Evolutionary conservation across 2,329 filamentous ascomycete genomes (phyloP), one percentile per base, ranked within the genome.

Genomic region (Colletotrichum acutatum): DNA sequence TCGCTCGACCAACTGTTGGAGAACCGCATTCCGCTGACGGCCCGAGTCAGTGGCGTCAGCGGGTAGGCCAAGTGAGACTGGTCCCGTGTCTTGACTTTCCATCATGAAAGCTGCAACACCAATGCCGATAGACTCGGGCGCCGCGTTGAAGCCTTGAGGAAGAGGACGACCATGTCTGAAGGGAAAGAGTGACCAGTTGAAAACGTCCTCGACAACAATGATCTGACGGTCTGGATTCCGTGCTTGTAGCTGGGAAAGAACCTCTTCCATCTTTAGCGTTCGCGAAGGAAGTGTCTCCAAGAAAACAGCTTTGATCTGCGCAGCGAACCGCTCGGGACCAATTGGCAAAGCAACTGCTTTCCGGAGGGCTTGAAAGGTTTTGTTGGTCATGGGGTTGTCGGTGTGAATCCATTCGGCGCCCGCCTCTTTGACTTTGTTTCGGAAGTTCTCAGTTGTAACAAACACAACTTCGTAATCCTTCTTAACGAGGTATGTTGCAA

Each of bases 401-500:
- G 74, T 66, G 9, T 79, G 74, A n/a, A 72, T 14, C 67, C 80
- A 84, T 5, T 77, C 78, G 22, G 82, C 82, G 16, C 84, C 83
- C 12, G 80, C 77, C 14, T 77, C 77, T 64, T 79, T 75, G 26
- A 84, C 76, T 11, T 76, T 75, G 4, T 77, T 72, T 24, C 79
- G 72, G 72, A 81, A 83, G 1, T 74, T 66, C 0, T 73, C 73
- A 3, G 79, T 78, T 1, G 79, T 78, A 4, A 84, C 78, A 71
- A 84, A 83, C 0, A 79, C 81, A 2, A 85, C 78, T 4, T 83
- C 78, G 72, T 85, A 84, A 3, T 82, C 83, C 5, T 78, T 75
- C n/a, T 77, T 71, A 3, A 82, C 76, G 6, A 84, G 74, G 16
- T 76, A 75, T 1, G 75, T 74, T 3, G 82, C 80, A 12, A 85